Evolutionary conservation across 306 rosid genomes (phyloP).

Genomic region (Cicer pinnatifidum): DNA sequence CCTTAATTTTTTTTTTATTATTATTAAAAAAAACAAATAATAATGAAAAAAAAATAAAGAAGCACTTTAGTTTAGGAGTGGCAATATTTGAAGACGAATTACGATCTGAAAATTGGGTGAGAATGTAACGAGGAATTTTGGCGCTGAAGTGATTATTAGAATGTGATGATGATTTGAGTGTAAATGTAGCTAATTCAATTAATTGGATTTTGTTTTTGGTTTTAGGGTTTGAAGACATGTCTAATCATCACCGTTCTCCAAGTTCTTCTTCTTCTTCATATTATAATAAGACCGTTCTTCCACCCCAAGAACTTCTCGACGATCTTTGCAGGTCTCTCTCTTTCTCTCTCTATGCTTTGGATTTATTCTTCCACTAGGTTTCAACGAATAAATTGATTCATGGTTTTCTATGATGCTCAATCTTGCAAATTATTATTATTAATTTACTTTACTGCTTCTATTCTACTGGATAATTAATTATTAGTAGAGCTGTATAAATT

Average conservation of each 20-base stretch:
- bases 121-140: no score
- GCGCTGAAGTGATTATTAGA: no score
- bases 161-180: no score
- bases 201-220: not conserved
- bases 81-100: no score
- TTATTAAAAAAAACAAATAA: no score
- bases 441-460: not conserved
- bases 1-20: no score
- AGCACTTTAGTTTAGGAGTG: no score
- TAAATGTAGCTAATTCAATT: not conserved
- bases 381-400: not conserved
- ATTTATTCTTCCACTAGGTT: not conserved
- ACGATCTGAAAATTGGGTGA: no score
- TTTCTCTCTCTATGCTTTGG: not conserved
- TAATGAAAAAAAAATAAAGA: no score
- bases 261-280: not conserved
- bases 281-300: conserved; percentile 3
- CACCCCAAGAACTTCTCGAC: conserved; percentile 20
- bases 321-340: conserved; percentile 9
- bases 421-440: not conserved
- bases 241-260: conserved; percentile 14
- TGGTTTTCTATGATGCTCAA: not conserved
- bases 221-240: not conserved
- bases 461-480: not conserved
- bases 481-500: not conserved